These are phyloP conservation scores for Zelopaecilomyces penicillatus DNA, from an alignment of 2,329 filamentous ascomycete species.

Conservation along the genomic window DNA sequence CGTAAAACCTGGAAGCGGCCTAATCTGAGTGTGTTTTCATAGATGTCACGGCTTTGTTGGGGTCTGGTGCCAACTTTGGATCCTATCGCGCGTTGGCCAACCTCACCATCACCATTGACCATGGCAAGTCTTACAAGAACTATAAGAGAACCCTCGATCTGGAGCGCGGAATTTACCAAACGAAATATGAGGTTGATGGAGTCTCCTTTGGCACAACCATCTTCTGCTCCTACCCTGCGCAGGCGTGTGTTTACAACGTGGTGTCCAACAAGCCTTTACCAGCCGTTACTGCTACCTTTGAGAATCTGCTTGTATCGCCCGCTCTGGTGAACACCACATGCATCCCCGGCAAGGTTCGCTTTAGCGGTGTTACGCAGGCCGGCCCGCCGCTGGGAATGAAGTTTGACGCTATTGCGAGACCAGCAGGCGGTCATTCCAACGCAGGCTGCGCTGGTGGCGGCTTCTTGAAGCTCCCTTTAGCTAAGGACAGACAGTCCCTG, in stretches of 20 bases:
- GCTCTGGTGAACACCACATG: slow-evolving; percentile 25
- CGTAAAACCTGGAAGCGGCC: too few species aligned
- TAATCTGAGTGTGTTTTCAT: neutral
- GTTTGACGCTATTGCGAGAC: slow-evolving; percentile 28
- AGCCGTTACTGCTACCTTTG: slow-evolving; percentile 28
- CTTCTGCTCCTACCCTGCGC: slow-evolving; percentile 37
- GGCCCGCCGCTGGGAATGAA: slow-evolving; percentile 34
- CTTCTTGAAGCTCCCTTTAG: neutral
- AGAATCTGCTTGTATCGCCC: slow-evolving; percentile 29
- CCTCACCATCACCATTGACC: slow-evolving; percentile 8
- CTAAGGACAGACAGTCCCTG: neutral
- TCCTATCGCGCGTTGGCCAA: slow-evolving; percentile 9
- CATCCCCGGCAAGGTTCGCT: slow-evolving; percentile 19
- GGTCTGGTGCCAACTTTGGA: slow-evolving; percentile 4
- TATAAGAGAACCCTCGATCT: slow-evolving; percentile 10
- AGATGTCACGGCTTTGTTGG: slow-evolving; percentile 7
- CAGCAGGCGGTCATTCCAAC: neutral
- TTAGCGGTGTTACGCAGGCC: slow-evolving; percentile 29
- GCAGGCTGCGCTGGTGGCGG: neutral
- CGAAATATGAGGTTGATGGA: slow-evolving; percentile 2
- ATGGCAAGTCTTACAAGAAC: slow-evolving; percentile 1
- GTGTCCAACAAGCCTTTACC: slow-evolving; percentile 24
- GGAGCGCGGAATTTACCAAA: slow-evolving; percentile 6
- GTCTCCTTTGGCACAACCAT: slow-evolving; percentile 13
- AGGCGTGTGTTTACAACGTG: slow-evolving; percentile 20